These are phyloP conservation scores for Globisporangium paroecandrum DNA, from an alignment of 352 stramenopile species.

Conservation along the genomic window DNA sequence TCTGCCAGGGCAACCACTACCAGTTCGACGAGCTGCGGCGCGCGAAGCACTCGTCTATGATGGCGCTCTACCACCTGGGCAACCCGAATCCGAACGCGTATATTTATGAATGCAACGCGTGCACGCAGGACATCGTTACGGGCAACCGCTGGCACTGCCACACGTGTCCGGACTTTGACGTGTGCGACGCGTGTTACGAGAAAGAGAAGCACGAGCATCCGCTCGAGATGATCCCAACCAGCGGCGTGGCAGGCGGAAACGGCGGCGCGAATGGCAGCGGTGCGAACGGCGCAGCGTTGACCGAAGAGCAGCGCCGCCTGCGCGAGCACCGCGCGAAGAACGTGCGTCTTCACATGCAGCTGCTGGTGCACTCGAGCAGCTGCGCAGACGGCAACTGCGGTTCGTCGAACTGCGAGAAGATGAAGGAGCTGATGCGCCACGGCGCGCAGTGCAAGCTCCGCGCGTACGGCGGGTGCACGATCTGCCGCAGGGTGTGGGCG, in stretches of 20 bases:
- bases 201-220: constrained; percentile 81
- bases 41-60: constrained; percentile 99
- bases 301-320: constrained; percentile 58
- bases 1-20: constrained; percentile 98
- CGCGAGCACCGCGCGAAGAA: constrained; percentile 91
- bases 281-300: constrained; percentile 30
- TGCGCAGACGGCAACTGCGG: constrained; percentile 91
- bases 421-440: constrained; percentile 98
- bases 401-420: constrained; percentile 97
- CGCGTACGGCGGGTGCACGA: constrained; percentile 91
- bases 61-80: constrained; percentile 98
- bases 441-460: constrained; percentile 91
- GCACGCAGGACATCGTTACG: constrained; percentile 74
- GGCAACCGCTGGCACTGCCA: constrained; percentile 89
- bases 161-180: constrained; percentile 86
- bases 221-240: constrained; percentile 80
- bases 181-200: constrained; percentile 85
- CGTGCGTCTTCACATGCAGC: constrained; percentile 97
- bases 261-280: constrained; percentile 13
- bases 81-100: constrained; percentile 92
- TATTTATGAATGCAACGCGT: constrained; percentile 85
- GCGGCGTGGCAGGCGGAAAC: constrained; percentile 24
- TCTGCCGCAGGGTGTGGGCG: constrained; percentile 96
- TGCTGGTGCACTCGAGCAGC: constrained; percentile 95
- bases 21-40: constrained; percentile 98